Percentiles rank a stretch among this genome's conserved stretches.
Evolutionary conservation across 768 basidiomycete species (phyloP).

Genomic region (Epithele typhae): DNA sequence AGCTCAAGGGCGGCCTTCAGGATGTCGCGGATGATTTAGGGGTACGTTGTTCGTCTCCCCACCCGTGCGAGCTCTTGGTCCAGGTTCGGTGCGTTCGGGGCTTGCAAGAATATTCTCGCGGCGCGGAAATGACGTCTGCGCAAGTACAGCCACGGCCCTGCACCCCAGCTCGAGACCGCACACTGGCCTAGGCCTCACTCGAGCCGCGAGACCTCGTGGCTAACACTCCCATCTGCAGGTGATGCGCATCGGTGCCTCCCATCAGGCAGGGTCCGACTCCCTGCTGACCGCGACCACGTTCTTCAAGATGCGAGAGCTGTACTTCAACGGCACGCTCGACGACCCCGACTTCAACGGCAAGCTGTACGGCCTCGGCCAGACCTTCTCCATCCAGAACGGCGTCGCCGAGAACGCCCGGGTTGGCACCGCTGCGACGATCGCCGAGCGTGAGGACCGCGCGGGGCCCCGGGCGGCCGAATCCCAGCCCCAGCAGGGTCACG

Average conservation of each 20-base stretch:
- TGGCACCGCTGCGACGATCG: constrained; percentile 70
- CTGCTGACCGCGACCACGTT: constrained; percentile 91
- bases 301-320: constrained; percentile 92
- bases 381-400: constrained; percentile 65
- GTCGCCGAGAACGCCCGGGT: constrained; percentile 54
- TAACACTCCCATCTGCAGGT: constrained; percentile 46
- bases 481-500: constrained; percentile 53
- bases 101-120: too few species aligned
- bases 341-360: constrained; percentile 79
- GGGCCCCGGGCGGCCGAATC: constrained; percentile 46
- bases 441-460: constrained; percentile 70
- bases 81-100: too few species aligned
- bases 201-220: neutral
- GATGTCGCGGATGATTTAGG: constrained; percentile 95
- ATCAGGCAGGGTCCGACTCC: constrained; percentile 97
- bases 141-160: too few species aligned
- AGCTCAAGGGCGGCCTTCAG: constrained; percentile 86
- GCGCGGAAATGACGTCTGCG: too few species aligned
- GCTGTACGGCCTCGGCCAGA: constrained; percentile 79
- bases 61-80: too few species aligned
- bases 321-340: constrained; percentile 89
- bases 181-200: too few species aligned
- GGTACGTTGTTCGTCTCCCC: constrained; percentile 43
- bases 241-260: constrained; percentile 81
- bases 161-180: too few species aligned